Conservation (phyloP, 163 green algal genomes). For the Scenedesmus sp. region DNA sequence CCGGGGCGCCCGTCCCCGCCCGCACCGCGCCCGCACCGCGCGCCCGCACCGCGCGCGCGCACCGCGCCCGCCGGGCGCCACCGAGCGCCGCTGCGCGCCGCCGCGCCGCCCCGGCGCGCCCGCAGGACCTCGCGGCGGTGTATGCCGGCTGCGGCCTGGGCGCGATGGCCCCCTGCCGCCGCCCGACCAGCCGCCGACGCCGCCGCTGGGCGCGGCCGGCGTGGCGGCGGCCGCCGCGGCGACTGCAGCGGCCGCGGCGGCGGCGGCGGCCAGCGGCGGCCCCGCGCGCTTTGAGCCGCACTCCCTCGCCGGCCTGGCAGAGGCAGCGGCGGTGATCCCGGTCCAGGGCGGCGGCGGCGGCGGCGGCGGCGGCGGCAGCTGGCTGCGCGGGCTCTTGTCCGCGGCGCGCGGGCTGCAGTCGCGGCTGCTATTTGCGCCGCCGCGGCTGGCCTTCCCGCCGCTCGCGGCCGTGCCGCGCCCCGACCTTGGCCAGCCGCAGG, state of each 20-base stretch:
- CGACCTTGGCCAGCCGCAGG: neutral
- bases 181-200: neutral
- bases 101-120: no score
- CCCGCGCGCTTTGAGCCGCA: no score
- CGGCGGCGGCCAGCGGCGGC: neutral
- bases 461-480: neutral
- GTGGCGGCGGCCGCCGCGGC: neutral
- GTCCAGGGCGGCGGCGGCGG: constrained; percentile 3
- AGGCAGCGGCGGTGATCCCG: constrained; percentile 2
- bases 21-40: no score
- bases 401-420: constrained; percentile 1
- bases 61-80: no score
- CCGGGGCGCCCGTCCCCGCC: no score
- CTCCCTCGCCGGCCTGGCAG: neutral
- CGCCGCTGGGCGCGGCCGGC: no score
- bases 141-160: constrained; percentile 18
- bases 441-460: neutral
- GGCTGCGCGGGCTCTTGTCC: constrained; percentile 17
- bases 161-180: constrained; percentile 2
- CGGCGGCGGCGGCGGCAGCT: neutral
- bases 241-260: neutral
- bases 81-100: no score
- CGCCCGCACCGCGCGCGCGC: no score
- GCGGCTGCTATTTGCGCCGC: constrained; percentile 7
- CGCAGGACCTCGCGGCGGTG: constrained; percentile 14